Evolutionary conservation across 2,329 filamentous ascomycete genomes (phyloP).

Genomic region (Hymenoscyphus repandus): DNA sequence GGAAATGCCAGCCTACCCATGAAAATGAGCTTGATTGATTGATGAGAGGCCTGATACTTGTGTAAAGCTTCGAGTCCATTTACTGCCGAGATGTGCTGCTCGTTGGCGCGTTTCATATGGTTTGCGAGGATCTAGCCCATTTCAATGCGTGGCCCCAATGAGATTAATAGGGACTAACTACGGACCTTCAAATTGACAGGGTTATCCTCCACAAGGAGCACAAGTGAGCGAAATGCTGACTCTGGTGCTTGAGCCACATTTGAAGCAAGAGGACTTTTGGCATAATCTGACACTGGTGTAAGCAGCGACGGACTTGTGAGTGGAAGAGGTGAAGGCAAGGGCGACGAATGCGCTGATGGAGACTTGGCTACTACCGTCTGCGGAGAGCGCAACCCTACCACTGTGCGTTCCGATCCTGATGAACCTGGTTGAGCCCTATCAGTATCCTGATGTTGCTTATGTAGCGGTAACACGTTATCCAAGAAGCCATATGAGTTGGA

Average conservation of each 20-base stretch:
- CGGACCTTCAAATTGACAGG: conserved; percentile 33
- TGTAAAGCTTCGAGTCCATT: conserved; percentile 44
- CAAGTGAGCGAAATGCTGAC: conserved; percentile 4
- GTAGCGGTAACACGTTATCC: background rate
- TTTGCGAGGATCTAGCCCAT: conserved; percentile 19
- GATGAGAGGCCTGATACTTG: conserved; percentile 16
- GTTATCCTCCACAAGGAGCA: conserved; percentile 37
- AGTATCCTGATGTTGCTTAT: too few species aligned
- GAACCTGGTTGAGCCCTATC: too few species aligned
- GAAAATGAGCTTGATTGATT: conserved; percentile 27
- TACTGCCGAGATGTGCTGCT: conserved; percentile 32
- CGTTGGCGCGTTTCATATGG: conserved; percentile 20
- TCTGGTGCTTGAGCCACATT: too few species aligned
- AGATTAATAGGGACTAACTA: too few species aligned
- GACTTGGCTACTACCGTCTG: too few species aligned
- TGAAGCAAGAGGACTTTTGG: too few species aligned
- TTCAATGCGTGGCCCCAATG: too few species aligned
- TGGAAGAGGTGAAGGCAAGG: too few species aligned
- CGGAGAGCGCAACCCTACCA: background rate
- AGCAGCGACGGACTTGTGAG: too few species aligned
- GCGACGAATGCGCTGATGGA: too few species aligned
- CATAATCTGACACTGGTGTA: too few species aligned
- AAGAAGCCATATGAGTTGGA: conserved; percentile 1
- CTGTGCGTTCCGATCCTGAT: background rate
- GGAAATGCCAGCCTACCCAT: conserved; percentile 25